Conservation (phyloP, 768 basidiomycete genomes). For the Boletellus ananas region DNA sequence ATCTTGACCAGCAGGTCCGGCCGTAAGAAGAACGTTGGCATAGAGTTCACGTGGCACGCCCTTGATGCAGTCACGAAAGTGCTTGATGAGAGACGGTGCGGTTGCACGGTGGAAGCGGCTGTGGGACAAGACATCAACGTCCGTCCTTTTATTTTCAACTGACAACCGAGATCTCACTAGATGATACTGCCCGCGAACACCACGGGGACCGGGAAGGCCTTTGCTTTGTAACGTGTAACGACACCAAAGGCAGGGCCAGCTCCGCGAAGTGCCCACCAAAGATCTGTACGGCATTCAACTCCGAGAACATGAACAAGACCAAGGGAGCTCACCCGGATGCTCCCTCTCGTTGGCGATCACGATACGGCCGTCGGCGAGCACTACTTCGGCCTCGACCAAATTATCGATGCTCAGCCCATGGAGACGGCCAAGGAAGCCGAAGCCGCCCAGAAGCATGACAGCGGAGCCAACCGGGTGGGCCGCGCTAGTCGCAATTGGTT, state of each 20-base stretch:
- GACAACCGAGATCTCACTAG: conserved; percentile 54
- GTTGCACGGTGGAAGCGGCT: conserved; percentile 89
- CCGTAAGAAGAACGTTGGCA: conserved; percentile 86
- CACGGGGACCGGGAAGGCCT: conserved; percentile 83
- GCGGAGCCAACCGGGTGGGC: conserved; percentile 79
- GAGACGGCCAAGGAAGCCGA: conserved; percentile 81
- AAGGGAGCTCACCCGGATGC: conserved; percentile 50
- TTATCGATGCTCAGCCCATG: conserved; percentile 88
- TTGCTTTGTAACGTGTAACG: conserved; percentile 85
- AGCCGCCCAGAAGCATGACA: conserved; percentile 82
- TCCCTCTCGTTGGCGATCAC: conserved; percentile 71
- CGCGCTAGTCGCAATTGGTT: conserved; percentile 42
- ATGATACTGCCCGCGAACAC: conserved; percentile 92
- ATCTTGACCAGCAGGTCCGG: conserved; percentile 79
- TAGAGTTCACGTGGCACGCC: conserved; percentile 84
- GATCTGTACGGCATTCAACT: conserved; percentile 43
- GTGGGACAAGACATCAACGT: conserved; percentile 11
- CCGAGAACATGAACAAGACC: not conserved
- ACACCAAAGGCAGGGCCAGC: conserved; percentile 82
- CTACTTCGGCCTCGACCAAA: conserved; percentile 88
- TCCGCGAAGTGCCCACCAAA: conserved; percentile 87
- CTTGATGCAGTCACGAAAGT: conserved; percentile 92
- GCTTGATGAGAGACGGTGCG: conserved; percentile 82
- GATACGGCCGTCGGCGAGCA: conserved; percentile 86
- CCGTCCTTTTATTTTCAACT: not conserved